Conservation (phyloP, 805 yeast species). For the Candida taoyuanica region DNA sequence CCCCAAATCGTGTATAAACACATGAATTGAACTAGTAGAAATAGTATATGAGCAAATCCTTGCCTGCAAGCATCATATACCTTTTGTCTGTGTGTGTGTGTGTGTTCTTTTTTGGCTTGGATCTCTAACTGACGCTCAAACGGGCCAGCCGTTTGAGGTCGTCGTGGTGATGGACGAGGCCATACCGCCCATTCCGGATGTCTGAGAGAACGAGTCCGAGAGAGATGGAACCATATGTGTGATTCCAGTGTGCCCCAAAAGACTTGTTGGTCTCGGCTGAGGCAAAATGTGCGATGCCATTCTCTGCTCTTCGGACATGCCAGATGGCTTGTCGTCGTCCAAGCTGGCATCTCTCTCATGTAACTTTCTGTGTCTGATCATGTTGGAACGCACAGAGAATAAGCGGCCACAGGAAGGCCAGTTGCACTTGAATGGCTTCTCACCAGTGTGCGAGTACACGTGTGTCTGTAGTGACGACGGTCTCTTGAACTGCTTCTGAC, state of each 20-base stretch:
- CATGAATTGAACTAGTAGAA: no score
- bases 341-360: conserved; percentile 38
- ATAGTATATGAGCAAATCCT: no score
- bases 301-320: not conserved
- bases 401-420: conserved; percentile 64
- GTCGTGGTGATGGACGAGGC: no score
- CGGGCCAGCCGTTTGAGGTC: not conserved
- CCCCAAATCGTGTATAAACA: no score
- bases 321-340: not conserved
- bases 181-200: no score
- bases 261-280: no score
- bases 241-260: no score
- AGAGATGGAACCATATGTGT: not conserved
- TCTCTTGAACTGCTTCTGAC: conserved; percentile 74
- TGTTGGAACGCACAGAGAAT: conserved; percentile 74
- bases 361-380: conserved; percentile 72
- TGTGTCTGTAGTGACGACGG: conserved; percentile 82
- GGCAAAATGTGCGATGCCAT: conserved; percentile 1
- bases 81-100: conserved; percentile 1
- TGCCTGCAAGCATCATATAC: no score
- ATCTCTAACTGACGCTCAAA: not conserved
- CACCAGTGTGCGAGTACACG: conserved; percentile 77
- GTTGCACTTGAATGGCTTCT: conserved; percentile 61
- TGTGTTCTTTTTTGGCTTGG: not conserved
- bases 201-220: not conserved